Evolutionary conservation across 2,329 filamentous ascomycete species (phyloP).

Genomic region (Penicillium sp.): DNA sequence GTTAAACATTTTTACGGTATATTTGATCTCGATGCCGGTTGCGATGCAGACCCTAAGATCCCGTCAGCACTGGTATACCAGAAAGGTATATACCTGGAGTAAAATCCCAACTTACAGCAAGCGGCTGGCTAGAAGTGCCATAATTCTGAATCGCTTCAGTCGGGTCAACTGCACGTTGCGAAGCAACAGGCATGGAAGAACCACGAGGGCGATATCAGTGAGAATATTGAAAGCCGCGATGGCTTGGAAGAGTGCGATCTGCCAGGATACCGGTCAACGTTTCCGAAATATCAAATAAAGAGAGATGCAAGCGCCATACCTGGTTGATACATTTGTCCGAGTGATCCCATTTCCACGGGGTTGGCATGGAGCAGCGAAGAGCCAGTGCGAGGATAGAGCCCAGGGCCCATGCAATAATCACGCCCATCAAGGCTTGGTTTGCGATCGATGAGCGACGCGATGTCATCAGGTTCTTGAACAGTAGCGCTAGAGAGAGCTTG

Average conservation of each 20-base stretch:
- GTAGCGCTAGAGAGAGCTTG: constrained; percentile 23
- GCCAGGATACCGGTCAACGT: not conserved
- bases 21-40: constrained; percentile 12
- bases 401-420: constrained; percentile 22
- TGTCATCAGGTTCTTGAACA: constrained; percentile 25
- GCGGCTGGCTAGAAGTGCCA: constrained; percentile 20
- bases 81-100: not conserved
- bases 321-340: constrained; percentile 19
- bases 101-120: constrained; percentile 13
- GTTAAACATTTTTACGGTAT: constrained; percentile 8
- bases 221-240: constrained; percentile 23
- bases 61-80: not conserved
- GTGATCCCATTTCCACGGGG: constrained; percentile 21
- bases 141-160: constrained; percentile 20
- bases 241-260: constrained; percentile 17
- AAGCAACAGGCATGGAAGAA: constrained; percentile 21
- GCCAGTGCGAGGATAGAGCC: constrained; percentile 23
- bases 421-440: constrained; percentile 18
- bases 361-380: constrained; percentile 21
- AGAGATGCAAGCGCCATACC: constrained; percentile 7
- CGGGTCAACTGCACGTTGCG: constrained; percentile 22
- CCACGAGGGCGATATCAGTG: constrained; percentile 16
- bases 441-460: constrained; percentile 11
- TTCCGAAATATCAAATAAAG: not conserved
- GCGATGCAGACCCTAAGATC: constrained; percentile 10